Percentiles rank a stretch among this genome's conserved stretches.
Conservation (phyloP, 1,139 yeast species). For the Lodderomyces oxycetoniae region DNA sequence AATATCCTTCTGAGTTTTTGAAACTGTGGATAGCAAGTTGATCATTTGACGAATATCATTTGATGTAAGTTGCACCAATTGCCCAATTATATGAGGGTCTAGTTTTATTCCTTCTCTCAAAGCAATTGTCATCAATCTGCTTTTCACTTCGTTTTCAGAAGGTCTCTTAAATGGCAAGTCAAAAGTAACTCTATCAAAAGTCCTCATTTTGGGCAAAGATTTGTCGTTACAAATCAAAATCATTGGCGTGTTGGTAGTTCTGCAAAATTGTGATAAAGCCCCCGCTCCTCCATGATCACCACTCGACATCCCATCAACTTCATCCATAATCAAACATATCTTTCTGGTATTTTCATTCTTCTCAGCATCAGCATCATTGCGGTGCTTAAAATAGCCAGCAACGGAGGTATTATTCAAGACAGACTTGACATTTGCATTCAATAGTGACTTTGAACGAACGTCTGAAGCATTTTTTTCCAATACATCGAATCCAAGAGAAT, state of each 20-base stretch:
- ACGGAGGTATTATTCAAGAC: conserved; percentile 80
- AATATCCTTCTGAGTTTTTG: conserved; percentile 62
- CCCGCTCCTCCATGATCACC: conserved; percentile 99
- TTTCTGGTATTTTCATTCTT: conserved; percentile 33
- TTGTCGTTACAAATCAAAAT: conserved; percentile 93
- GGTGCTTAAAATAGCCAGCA: conserved; percentile 62
- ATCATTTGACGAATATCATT: conserved; percentile 95
- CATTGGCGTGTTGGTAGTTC: conserved; percentile 82
- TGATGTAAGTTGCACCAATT: conserved; percentile 77
- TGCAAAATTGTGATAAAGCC: conserved; percentile 82
- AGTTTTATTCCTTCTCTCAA: conserved; percentile 75
- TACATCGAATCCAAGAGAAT: conserved; percentile 63
- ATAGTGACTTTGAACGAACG: conserved; percentile 75
- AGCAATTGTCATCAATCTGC: conserved; percentile 89
- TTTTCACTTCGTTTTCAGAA: conserved; percentile 69
- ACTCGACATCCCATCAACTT: conserved; percentile 98
- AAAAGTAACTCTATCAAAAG: conserved; percentile 80
- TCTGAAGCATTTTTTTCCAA: conserved; percentile 83
- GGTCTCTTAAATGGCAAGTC: conserved; percentile 90
- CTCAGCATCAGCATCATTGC: conserved; percentile 23
- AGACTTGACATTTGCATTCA: conserved; percentile 64
- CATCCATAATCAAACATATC: conserved; percentile 92
- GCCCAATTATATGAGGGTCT: conserved; percentile 77
- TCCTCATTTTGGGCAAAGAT: conserved; percentile 90
- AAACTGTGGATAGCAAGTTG: conserved; percentile 78